Evolutionary conservation across 768 basidiomycete genomes (phyloP), one percentile per base, ranked within the genome.

Genomic region (Podaxis sp.): DNA sequence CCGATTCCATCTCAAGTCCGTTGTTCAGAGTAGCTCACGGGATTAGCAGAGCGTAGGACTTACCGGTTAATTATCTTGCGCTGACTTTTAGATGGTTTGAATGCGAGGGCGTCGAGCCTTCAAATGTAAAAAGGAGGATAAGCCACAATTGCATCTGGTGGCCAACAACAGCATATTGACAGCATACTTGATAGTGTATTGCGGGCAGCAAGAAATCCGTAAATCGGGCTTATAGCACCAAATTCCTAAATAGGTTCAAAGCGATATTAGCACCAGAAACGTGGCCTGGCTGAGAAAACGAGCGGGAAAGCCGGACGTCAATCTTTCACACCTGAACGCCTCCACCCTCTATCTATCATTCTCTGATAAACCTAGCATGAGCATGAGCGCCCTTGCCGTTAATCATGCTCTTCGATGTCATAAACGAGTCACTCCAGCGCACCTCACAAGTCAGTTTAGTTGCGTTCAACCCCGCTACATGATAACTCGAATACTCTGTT

Each of bases 151-250:
- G 55, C 65, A 55, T 72, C 79, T 60, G 68, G 33, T 9, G 33
- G 8, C 33, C 33, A 9, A 9, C 33, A 33, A 33, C 33, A 33
- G 9, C 30, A 30, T 30, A 30, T 30, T 30, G 7, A 30, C 30
- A 30, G 91, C 48, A 33, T 26, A 63, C 94, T 86, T 92, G 73
- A 98, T 98, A 2, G 96, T 94, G 71, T 97, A 96, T 67, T 95
- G 92, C 0, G 96, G 93, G 72, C 96, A 99, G 71, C 96, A 98
- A 9, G 94, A 89, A 4, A 75, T 72, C 65, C 79, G 82, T 74
- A 96, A 78, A 73, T 96, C 87, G 3, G 95, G 95, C 65, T 92
- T 93, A 74, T 98, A 98, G 69, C 93, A 87, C 75, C 88, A 95
- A 30, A 77, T 79, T 3, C 84, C 84, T 83, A 52, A 8, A 42